These are phyloP conservation scores for Intubia oerlemansii DNA, from an alignment of 2,329 filamentous ascomycete genomes.

Conservation along the genomic window DNA sequence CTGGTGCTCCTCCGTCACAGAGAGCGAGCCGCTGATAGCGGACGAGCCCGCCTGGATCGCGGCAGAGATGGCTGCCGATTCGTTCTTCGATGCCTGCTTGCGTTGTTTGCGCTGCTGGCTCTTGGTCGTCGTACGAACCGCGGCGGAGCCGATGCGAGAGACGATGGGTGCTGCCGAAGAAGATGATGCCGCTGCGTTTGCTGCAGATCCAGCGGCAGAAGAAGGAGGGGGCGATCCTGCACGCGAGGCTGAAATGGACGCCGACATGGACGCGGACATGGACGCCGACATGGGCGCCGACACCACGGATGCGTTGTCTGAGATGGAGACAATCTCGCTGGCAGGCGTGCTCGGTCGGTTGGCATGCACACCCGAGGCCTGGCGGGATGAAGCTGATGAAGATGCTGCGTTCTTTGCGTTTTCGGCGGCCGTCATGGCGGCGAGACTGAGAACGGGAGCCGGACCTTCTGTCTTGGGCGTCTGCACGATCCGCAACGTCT, in stretches of 20 bases:
- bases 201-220: too few relatives aligned
- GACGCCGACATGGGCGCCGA: slow-evolving; percentile 48
- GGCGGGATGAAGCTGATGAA: slow-evolving; percentile 1
- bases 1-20: slow-evolving; percentile 24
- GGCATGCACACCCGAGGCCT: slow-evolving; percentile 6
- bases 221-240: slow-evolving; percentile 53
- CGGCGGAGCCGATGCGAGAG: slow-evolving; percentile 43
- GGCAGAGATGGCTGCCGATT: slow-evolving; percentile 25
- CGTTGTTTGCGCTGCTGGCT: slow-evolving; percentile 60
- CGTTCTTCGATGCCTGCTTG: slow-evolving; percentile 44
- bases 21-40: slow-evolving; percentile 21
- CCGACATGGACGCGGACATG: slow-evolving; percentile 22
- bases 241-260: slow-evolving; percentile 44
- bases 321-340: slow-evolving; percentile 55
- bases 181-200: too few relatives aligned
- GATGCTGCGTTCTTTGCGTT: slow-evolving; percentile 1
- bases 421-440: slow-evolving; percentile 10
- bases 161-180: too few relatives aligned
- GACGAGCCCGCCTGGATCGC: not conserved
- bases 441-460: slow-evolving; percentile 8
- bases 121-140: slow-evolving; percentile 50
- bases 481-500: slow-evolving; percentile 48
- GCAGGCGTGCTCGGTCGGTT: slow-evolving; percentile 46
- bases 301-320: slow-evolving; percentile 55
- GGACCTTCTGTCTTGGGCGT: slow-evolving; percentile 32